phyloP scores from a whole-genome alignment of 2,329 filamentous ascomycete genomes.

The Thelonectria discophora region DNA sequence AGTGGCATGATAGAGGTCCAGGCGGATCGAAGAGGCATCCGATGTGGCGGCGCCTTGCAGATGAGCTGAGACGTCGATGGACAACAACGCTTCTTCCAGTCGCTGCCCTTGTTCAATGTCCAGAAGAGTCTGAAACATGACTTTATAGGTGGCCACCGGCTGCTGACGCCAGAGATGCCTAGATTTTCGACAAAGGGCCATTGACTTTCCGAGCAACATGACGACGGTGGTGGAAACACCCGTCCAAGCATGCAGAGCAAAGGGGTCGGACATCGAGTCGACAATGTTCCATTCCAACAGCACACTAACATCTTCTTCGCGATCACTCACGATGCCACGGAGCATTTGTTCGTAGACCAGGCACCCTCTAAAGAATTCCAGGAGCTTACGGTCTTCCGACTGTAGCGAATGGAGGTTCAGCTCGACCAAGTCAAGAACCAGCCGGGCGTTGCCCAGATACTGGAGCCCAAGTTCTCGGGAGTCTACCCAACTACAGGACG shows the following conservation, averaged over 20 bases:
- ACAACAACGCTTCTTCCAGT: conserved; percentile 31
- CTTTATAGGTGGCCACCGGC: conserved; percentile 29
- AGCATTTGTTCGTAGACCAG: conserved; percentile 34
- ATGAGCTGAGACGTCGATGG: conserved; percentile 27
- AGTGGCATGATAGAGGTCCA: conserved; percentile 47
- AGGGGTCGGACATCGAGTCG: conserved; percentile 9
- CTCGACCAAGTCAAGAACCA: conserved; percentile 29
- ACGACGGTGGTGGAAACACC: conserved; percentile 33
- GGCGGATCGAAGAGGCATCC: conserved; percentile 39
- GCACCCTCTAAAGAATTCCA: conserved; percentile 35
- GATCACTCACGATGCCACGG: conserved; percentile 31
- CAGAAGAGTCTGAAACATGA: conserved; percentile 35
- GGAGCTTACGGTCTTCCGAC: conserved; percentile 24
- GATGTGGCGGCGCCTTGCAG: conserved; percentile 36
- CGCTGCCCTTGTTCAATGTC: conserved; percentile 33
- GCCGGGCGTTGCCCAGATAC: conserved; percentile 32
- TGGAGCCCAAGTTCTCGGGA: conserved; percentile 33
- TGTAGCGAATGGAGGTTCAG: conserved; percentile 26
- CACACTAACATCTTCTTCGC: conserved; percentile 31
- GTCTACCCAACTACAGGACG: conserved; percentile 35
- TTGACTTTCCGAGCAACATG: conserved; percentile 32
- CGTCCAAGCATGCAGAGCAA: conserved; percentile 34
- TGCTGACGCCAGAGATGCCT: conserved; percentile 32
- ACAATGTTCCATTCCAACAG: conserved; percentile 28
- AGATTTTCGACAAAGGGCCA: conserved; percentile 34